These are phyloP conservation scores for Lanmaoa pseudosensibilis DNA, from an alignment of 768 basidiomycete species.

Conservation along the genomic window DNA sequence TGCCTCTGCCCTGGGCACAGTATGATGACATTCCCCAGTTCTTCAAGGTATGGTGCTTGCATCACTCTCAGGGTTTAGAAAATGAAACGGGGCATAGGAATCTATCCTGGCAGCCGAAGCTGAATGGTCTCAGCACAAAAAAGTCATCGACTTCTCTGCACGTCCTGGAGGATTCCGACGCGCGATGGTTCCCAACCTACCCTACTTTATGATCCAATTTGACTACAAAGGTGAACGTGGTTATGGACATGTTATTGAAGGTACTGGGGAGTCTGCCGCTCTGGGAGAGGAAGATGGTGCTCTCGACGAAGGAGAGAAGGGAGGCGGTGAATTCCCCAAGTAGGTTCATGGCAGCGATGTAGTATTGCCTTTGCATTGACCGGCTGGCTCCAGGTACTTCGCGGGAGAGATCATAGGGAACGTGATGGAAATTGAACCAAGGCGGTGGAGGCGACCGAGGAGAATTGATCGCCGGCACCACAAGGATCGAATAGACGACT, in stretches of 20 bases:
- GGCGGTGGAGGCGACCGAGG: slow-evolving; percentile 81
- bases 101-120: slow-evolving; percentile 89
- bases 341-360: slow-evolving; percentile 34
- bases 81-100: slow-evolving; percentile 53
- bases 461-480: slow-evolving; percentile 70
- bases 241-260: slow-evolving; percentile 98
- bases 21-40: slow-evolving; percentile 89
- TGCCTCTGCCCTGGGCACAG: slow-evolving; percentile 87
- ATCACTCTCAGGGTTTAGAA: not conserved
- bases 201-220: slow-evolving; percentile 99
- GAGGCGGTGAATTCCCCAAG: slow-evolving; percentile 90
- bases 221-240: slow-evolving; percentile 98
- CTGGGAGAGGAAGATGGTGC: slow-evolving; percentile 63
- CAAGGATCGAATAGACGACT: slow-evolving; percentile 63
- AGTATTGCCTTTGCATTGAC: slow-evolving; percentile 3
- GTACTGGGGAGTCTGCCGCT: slow-evolving; percentile 62
- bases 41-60: slow-evolving; percentile 63
- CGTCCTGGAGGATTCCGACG: slow-evolving; percentile 92
- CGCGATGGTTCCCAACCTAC: slow-evolving; percentile 93
- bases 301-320: slow-evolving; percentile 84
- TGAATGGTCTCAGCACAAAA: slow-evolving; percentile 99
- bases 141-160: slow-evolving; percentile 89
- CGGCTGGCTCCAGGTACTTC: slow-evolving; percentile 67
- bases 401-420: slow-evolving; percentile 95
- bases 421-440: slow-evolving; percentile 80